A percentile compares a stretch with the other conserved stretches of the same genome.
phyloP scores from a whole-genome alignment of 1,139 yeast species.

The Suhomyces bribrorum region DNA sequence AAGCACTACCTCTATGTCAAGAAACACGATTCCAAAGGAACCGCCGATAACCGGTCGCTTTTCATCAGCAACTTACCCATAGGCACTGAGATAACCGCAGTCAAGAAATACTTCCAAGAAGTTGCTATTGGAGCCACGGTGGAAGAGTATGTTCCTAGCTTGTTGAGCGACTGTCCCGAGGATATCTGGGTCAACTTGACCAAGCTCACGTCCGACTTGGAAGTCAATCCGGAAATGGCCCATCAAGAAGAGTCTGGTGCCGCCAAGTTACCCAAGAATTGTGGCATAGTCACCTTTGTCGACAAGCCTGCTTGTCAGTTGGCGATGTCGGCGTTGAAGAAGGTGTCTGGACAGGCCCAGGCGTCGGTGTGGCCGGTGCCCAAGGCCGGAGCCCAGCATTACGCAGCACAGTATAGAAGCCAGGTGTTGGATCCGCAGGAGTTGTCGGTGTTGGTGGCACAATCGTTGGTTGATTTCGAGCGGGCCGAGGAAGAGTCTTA shows the following conservation, averaged over 20 bases:
- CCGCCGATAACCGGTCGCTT: slow-evolving; percentile 43
- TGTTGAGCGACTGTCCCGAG: slow-evolving; percentile 42
- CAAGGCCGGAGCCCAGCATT: slow-evolving; percentile 30
- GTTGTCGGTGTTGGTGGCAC: slow-evolving; percentile 54
- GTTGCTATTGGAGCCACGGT: slow-evolving; percentile 64
- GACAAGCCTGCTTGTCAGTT: slow-evolving; percentile 73
- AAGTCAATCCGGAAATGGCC: slow-evolving; percentile 28
- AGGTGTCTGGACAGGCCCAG: slow-evolving; percentile 30
- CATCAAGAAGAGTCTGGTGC: slow-evolving; percentile 17
- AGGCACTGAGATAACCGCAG: slow-evolving; percentile 49
- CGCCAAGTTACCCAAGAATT: slow-evolving; percentile 65
- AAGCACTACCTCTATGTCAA: slow-evolving; percentile 59
- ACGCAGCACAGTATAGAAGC: slow-evolving; percentile 28
- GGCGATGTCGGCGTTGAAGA: slow-evolving; percentile 63
- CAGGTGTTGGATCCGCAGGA: slow-evolving; percentile 46
- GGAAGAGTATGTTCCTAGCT: slow-evolving; percentile 46
- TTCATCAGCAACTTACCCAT: slow-evolving; percentile 81
- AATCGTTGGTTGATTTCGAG: slow-evolving; percentile 67
- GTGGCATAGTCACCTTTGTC: slow-evolving; percentile 72
- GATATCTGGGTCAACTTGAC: slow-evolving; percentile 62
- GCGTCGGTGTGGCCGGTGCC: slow-evolving; percentile 30
- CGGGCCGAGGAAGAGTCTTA: slow-evolving; percentile 66
- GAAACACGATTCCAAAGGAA: slow-evolving; percentile 57
- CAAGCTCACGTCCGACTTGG: slow-evolving; percentile 60
- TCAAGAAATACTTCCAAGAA: slow-evolving; percentile 60